These are phyloP conservation scores for Secale cereale DNA, from an alignment of 176 grass and related monocot species.

Conservation along the genomic window DNA sequence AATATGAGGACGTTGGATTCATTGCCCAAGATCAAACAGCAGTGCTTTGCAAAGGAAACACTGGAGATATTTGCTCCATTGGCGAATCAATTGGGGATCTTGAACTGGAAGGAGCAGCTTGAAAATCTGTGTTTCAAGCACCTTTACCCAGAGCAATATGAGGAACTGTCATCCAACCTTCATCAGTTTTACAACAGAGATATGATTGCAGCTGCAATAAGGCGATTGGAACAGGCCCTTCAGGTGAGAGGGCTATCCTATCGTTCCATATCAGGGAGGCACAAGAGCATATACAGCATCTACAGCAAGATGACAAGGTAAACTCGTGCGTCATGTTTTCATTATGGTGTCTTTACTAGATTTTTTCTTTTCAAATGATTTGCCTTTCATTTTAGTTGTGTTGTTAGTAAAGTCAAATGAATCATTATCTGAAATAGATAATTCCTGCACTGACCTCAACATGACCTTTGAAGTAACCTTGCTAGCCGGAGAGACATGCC, in stretches of 20 bases:
- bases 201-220: conserved; percentile 63
- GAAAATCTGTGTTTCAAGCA: conserved; percentile 77
- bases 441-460: not conserved
- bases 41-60: conserved; percentile 71
- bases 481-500: not conserved
- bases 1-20: conserved; percentile 66
- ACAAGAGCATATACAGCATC: conserved; percentile 85
- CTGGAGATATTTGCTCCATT: conserved; percentile 75
- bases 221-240: conserved; percentile 61
- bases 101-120: conserved; percentile 79
- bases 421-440: not conserved
- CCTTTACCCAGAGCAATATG: conserved; percentile 56
- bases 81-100: conserved; percentile 64
- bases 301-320: conserved; percentile 88
- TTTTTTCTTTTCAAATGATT: not conserved
- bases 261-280: conserved; percentile 60
- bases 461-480: not conserved
- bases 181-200: conserved; percentile 53
- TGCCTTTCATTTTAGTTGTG: not conserved
- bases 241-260: conserved; percentile 53
- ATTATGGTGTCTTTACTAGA: not conserved
- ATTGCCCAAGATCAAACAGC: conserved; percentile 59
- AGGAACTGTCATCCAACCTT: conserved; percentile 55
- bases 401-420: not conserved
- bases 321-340: not conserved